Conservation (phyloP, 306 rosid genomes). For the Lathyrus oleraceus region DNA sequence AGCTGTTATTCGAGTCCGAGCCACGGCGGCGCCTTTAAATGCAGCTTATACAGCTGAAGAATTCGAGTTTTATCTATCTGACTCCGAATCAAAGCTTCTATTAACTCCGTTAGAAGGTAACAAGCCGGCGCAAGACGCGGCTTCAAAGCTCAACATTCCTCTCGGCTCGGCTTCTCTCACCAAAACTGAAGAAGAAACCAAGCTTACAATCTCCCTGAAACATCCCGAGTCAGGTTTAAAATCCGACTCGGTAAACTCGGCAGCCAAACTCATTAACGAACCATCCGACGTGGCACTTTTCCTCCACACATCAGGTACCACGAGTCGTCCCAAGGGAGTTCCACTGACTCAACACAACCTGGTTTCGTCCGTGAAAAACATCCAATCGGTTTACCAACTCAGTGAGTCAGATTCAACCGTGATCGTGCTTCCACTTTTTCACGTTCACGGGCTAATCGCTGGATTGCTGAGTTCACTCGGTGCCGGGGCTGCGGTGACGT, state of each 20-base stretch:
- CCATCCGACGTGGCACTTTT: slow-evolving; percentile 79
- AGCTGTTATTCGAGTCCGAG: slow-evolving; percentile 79
- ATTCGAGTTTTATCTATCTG: slow-evolving; percentile 76
- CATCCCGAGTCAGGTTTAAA: background rate
- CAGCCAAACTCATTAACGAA: slow-evolving; percentile 41
- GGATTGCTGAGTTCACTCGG: slow-evolving; percentile 64
- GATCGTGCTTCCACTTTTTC: slow-evolving; percentile 79
- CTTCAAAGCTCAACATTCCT: slow-evolving; percentile 60
- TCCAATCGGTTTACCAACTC: slow-evolving; percentile 70
- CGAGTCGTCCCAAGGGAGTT: slow-evolving; percentile 93
- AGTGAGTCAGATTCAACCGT: slow-evolving; percentile 76
- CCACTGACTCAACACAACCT: slow-evolving; percentile 80
- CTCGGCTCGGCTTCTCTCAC: slow-evolving; percentile 49
- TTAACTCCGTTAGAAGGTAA: slow-evolving; percentile 59
- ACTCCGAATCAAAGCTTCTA: slow-evolving; percentile 79
- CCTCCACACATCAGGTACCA: slow-evolving; percentile 97
- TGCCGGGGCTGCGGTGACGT: slow-evolving; percentile 60
- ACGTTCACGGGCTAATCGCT: slow-evolving; percentile 82
- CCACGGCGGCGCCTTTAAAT: slow-evolving; percentile 87
- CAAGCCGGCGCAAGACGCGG: slow-evolving; percentile 53
- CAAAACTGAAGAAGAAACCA: slow-evolving; percentile 29
- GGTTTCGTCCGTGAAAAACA: slow-evolving; percentile 68
- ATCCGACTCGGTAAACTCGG: slow-evolving; percentile 16
- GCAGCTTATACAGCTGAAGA: slow-evolving; percentile 84
- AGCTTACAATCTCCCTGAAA: slow-evolving; percentile 37